phyloP scores from a whole-genome alignment of 768 basidiomycete genomes.

The Auricularia auricula-judae region DNA sequence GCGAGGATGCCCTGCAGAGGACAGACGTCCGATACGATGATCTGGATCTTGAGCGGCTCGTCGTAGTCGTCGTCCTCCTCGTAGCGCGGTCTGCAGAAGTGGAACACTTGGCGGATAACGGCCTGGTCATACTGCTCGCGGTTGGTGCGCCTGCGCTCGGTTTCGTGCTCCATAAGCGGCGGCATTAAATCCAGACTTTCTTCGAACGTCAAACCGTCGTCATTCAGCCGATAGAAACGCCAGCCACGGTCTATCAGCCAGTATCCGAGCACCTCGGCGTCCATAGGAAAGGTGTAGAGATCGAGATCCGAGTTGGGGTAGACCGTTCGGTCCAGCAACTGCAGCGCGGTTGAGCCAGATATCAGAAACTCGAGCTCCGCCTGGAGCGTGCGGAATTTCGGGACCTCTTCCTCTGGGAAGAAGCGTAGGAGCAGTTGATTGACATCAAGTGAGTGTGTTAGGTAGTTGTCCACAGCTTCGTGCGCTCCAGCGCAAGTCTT shows the following conservation, averaged over 20 bases:
- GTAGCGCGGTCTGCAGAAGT: too few species aligned
- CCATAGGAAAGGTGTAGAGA: conserved; percentile 23
- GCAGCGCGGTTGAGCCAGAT: conserved; percentile 43
- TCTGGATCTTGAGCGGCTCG: too few species aligned
- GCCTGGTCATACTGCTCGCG: too few species aligned
- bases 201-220: neutral
- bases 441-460: conserved; percentile 22
- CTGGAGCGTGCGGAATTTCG: conserved; percentile 34
- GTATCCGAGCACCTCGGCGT: neutral
- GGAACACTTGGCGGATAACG: too few species aligned
- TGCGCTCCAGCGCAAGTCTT: conserved; percentile 13
- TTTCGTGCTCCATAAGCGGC: too few species aligned
- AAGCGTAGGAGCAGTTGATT: conserved; percentile 25
- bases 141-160: too few species aligned
- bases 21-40: too few species aligned
- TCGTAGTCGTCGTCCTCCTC: too few species aligned
- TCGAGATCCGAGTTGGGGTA: conserved; percentile 43
- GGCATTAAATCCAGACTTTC: too few species aligned
- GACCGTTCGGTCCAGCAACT: conserved; percentile 35
- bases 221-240: neutral
- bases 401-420: conserved; percentile 20
- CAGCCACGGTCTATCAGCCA: neutral
- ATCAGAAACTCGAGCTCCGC: conserved; percentile 33
- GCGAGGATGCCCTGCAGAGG: neutral
- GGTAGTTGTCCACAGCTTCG: conserved; percentile 13